Percentiles rank a stretch among this genome's conserved stretches.
phyloP scores from a whole-genome alignment of 176 grass and related monocot genomes.

The Saccharum spontaneum region DNA sequence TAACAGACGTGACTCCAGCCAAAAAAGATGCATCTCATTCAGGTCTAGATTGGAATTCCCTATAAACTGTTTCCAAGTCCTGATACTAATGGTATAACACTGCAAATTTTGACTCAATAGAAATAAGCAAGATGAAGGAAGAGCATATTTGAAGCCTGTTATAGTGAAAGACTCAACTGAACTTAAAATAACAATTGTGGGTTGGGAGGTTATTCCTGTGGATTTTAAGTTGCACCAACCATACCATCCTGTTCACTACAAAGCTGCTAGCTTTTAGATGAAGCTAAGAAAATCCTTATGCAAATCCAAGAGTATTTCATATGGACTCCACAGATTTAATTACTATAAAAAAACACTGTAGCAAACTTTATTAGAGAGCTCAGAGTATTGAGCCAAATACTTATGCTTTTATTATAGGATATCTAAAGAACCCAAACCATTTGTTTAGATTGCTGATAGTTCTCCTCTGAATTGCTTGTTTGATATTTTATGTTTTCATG shows the following conservation, averaged over 20 bases:
- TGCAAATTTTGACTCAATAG: background rate
- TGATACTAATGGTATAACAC: background rate
- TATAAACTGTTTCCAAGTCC: background rate
- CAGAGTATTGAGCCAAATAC: background rate
- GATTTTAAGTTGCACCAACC: background rate
- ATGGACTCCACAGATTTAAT: background rate
- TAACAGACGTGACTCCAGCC: too few species aligned
- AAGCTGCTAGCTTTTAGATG: too few species aligned
- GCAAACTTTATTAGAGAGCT: background rate
- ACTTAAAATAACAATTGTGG: background rate
- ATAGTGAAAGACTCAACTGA: background rate
- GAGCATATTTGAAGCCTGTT: background rate
- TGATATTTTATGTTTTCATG: background rate
- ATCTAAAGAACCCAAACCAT: background rate
- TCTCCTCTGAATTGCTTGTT: background rate
- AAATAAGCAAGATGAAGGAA: background rate
- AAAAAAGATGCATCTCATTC: background rate
- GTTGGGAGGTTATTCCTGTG: background rate
- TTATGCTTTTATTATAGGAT: background rate
- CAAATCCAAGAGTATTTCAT: background rate
- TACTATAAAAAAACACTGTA: background rate
- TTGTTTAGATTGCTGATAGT: background rate
- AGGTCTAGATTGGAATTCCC: background rate
- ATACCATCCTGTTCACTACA: too few species aligned
- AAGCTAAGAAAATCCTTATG: too few species aligned